Evolutionary conservation across 257 asterid species (phyloP).

Genomic region (Echium plantagineum): DNA sequence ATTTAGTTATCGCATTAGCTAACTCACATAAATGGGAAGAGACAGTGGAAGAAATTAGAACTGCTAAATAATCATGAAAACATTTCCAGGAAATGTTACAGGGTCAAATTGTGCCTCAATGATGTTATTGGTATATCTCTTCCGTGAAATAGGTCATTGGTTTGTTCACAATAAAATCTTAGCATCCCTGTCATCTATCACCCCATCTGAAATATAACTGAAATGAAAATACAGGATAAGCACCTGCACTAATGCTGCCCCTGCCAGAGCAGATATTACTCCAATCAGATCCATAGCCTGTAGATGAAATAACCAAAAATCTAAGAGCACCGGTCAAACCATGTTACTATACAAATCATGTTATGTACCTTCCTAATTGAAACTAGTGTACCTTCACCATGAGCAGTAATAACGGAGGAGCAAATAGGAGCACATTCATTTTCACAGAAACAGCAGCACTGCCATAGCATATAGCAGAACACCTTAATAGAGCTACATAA

Average conservation of each 20-base stretch:
- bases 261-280: conserved; percentile 72
- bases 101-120: background rate
- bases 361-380: conserved; percentile 2
- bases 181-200: background rate
- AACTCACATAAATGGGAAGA: conserved; percentile 18
- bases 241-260: conserved; percentile 97
- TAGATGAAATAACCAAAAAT: conserved; percentile 15
- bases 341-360: background rate
- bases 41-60: background rate
- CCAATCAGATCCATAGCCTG: conserved; percentile 91
- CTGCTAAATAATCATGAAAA: background rate
- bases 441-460: conserved; percentile 93
- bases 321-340: background rate
- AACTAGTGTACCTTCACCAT: conserved; percentile 55
- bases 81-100: background rate
- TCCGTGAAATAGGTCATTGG: background rate
- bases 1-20: conserved; percentile 5
- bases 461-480: conserved; percentile 45
- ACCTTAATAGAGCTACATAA: conserved; percentile 7
- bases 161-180: background rate
- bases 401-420: conserved; percentile 71
- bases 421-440: conserved; percentile 89
- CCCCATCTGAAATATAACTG: background rate
- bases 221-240: conserved; percentile 13
- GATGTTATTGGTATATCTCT: background rate